phyloP scores from a whole-genome alignment of 768 basidiomycete genomes.

The Serendipita sp. region DNA sequence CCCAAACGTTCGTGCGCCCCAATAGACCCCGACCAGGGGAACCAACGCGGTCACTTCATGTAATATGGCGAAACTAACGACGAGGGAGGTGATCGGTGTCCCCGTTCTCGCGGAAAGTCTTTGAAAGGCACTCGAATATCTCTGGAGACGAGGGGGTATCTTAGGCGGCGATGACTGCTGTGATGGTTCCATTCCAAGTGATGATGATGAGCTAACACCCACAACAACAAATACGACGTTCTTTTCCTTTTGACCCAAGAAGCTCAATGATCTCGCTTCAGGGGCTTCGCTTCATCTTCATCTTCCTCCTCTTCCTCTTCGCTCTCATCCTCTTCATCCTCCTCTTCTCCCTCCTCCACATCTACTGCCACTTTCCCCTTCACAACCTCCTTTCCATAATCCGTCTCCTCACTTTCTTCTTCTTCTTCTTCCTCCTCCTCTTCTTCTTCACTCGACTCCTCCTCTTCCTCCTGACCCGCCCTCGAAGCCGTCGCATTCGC shows the following conservation, averaged over 20 bases:
- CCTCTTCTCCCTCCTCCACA: constrained; percentile 17
- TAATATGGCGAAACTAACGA: constrained; percentile 63
- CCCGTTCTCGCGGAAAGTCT: constrained; percentile 53
- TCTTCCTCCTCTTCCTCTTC: constrained; percentile 16
- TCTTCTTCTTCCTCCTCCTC: constrained; percentile 26
- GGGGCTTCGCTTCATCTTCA: constrained; percentile 15
- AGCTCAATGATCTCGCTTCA: too few relatives aligned
- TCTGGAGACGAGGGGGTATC: neutral
- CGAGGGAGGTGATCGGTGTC: constrained; percentile 59
- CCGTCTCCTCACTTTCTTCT: constrained; percentile 14
- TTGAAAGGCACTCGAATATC: constrained; percentile 38
- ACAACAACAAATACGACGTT: too few relatives aligned
- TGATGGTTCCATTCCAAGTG: constrained; percentile 2
- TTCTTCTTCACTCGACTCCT: constrained; percentile 24
- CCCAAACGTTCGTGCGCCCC: constrained; percentile 45
- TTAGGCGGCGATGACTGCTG: neutral
- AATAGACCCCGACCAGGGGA: constrained; percentile 63
- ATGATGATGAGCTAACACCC: neutral
- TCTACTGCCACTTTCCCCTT: constrained; percentile 14
- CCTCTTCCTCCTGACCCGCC: constrained; percentile 17
- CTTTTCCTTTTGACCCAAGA: too few relatives aligned
- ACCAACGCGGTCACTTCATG: constrained; percentile 75
- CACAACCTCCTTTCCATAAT: constrained; percentile 16
- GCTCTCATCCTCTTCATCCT: constrained; percentile 20
- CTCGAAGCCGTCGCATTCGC: constrained; percentile 14